Evolutionary conservation across 1,284 basidiomycete species (phyloP).

Genomic region (Boletus sp.): DNA sequence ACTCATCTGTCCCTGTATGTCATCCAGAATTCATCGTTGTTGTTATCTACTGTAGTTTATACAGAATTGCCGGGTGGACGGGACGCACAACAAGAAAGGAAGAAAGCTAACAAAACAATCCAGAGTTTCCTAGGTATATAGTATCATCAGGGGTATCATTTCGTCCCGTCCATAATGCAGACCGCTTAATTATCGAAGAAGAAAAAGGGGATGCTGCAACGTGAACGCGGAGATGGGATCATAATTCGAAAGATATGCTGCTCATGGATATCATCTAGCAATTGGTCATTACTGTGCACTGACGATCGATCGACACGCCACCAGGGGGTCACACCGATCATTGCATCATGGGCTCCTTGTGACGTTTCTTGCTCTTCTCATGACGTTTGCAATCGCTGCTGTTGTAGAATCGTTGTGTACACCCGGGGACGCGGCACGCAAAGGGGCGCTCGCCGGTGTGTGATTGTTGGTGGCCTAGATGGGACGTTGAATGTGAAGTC

Average conservation of each 20-base stretch:
- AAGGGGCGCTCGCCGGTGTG: conserved; percentile 31
- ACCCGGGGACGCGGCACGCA: conserved; percentile 24
- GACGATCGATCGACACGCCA: conserved; percentile 24
- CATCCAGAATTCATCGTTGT: neutral
- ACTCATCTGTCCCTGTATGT: neutral
- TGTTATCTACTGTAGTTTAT: conserved; percentile 13
- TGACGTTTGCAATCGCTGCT: conserved; percentile 35
- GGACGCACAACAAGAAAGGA: neutral
- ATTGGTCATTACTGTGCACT: conserved; percentile 1
- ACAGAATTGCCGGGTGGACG: conserved; percentile 7
- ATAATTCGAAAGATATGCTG: conserved; percentile 5
- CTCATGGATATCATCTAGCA: conserved; percentile 5
- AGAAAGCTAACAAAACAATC: conserved; percentile 12
- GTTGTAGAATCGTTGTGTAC: conserved; percentile 31
- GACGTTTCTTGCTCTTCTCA: conserved; percentile 33
- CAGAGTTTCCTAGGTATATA: conserved; percentile 19
- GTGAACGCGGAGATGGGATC: conserved; percentile 4
- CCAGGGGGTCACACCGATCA: conserved; percentile 17
- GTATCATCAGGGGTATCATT: conserved; percentile 20
- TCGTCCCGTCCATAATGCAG: conserved; percentile 10
- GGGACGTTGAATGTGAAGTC: conserved; percentile 4
- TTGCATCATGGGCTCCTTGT: conserved; percentile 18
- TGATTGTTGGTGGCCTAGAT: conserved; percentile 30
- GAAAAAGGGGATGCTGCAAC: neutral
- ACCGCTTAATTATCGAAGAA: conserved; percentile 1